phyloP scores from a whole-genome alignment of 345 rosid genomes.

The Eucalyptus curtisii region DNA sequence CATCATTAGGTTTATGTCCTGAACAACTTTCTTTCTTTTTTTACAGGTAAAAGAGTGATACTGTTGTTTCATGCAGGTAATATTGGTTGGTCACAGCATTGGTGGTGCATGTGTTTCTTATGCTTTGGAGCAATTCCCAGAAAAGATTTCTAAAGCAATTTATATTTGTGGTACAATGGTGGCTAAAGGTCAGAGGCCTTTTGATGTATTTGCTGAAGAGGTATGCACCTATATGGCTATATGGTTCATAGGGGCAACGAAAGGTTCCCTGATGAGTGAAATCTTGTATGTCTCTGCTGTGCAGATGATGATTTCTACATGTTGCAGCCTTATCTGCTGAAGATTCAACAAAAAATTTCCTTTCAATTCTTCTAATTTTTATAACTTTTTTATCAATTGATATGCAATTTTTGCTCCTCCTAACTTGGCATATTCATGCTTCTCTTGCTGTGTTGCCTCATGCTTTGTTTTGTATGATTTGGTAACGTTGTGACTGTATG shows the following conservation, averaged over 20 bases:
- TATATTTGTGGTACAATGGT: slow-evolving; percentile 93
- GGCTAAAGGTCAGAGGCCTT: slow-evolving; percentile 78
- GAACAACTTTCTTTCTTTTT: neutral
- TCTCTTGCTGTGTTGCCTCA: neutral
- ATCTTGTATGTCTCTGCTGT: neutral
- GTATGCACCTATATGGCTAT: slow-evolving; percentile 8
- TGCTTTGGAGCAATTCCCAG: slow-evolving; percentile 68
- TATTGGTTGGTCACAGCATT: slow-evolving; percentile 80
- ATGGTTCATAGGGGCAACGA: neutral
- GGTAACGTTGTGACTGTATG: neutral
- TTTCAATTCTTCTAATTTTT: neutral
- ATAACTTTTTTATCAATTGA: neutral
- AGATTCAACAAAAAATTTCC: neutral
- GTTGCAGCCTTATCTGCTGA: neutral
- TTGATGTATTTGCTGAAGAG: slow-evolving; percentile 94
- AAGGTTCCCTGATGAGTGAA: neutral
- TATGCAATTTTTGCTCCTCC: neutral
- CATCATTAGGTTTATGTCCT: neutral
- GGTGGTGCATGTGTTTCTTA: slow-evolving; percentile 90
- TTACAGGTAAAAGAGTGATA: neutral
- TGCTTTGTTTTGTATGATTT: neutral
- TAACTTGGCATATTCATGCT: neutral
- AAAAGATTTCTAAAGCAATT: slow-evolving; percentile 72
- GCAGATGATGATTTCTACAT: neutral
- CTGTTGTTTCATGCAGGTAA: slow-evolving; percentile 32